These are phyloP conservation scores for Amylocarpus encephaloides DNA, from an alignment of 2,329 filamentous ascomycete species.

Conservation along the genomic window DNA sequence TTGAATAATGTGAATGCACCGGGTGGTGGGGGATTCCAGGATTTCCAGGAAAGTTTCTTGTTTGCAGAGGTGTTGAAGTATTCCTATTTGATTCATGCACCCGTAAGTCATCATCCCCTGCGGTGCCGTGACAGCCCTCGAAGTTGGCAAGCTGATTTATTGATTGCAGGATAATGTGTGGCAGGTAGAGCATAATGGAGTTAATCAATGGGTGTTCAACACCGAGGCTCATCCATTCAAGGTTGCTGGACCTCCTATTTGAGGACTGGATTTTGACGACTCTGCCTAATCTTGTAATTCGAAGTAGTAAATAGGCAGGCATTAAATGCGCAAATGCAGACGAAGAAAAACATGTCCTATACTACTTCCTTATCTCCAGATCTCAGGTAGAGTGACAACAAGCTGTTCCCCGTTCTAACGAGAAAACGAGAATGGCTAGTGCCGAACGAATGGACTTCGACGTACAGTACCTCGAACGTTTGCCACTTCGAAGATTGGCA, in stretches of 20 bases:
- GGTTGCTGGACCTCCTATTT: slow-evolving; percentile 32
- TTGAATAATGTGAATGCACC: slow-evolving; percentile 58
- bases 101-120: slow-evolving; percentile 19
- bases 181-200: slow-evolving; percentile 45
- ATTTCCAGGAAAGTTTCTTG: slow-evolving; percentile 83
- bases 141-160: slow-evolving; percentile 10
- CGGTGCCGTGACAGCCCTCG: not conserved
- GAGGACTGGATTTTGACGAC: not conserved
- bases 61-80: slow-evolving; percentile 89
- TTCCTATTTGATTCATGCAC: slow-evolving; percentile 55
- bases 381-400: no score
- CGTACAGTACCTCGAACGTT: no score
- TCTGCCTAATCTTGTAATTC: no score
- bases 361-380: no score
- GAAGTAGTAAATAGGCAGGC: no score
- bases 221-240: slow-evolving; percentile 59
- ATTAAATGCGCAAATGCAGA: no score
- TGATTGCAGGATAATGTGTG: slow-evolving; percentile 36
- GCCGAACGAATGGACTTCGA: no score
- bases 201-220: slow-evolving; percentile 55
- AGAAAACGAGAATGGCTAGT: no score
- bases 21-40: slow-evolving; percentile 53
- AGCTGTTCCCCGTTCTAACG: no score
- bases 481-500: no score
- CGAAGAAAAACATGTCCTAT: no score